These are phyloP conservation scores for Annulohypoxylon moriforme DNA, from an alignment of 495 filamentous ascomycete genomes.

Conservation along the genomic window DNA sequence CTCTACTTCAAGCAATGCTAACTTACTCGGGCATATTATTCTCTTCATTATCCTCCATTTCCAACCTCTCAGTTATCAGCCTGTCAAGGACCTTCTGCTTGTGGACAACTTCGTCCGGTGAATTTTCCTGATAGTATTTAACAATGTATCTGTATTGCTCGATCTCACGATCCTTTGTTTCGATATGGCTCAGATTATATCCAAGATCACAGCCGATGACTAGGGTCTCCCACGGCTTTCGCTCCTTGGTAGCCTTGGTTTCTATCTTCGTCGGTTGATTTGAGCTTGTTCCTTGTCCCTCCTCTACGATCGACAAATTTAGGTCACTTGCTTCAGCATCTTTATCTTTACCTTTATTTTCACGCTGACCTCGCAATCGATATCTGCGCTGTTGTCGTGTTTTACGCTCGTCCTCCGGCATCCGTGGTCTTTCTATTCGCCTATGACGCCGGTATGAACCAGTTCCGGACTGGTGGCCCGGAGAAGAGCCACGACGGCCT, in stretches of 20 bases:
- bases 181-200: conserved; percentile 54
- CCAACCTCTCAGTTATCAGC: conserved; percentile 46
- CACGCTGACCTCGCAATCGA: conserved; percentile 18
- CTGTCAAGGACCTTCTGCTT: conserved; percentile 45
- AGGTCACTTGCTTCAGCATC: not conserved
- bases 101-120: conserved; percentile 42
- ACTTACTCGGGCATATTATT: conserved; percentile 55
- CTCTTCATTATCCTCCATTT: conserved; percentile 53
- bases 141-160: conserved; percentile 50
- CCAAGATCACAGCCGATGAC: conserved; percentile 47
- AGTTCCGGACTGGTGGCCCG: not conserved
- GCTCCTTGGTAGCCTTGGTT: conserved; percentile 1
- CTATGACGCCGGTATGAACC: not conserved
- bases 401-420: conserved; percentile 43
- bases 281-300: conserved; percentile 3
- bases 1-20: not conserved
- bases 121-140: conserved; percentile 46
- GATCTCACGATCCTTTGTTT: conserved; percentile 54
- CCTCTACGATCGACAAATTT: not conserved
- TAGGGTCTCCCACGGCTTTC: conserved; percentile 47
- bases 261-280: not conserved
- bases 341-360: conserved; percentile 6
- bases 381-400: conserved; percentile 36
- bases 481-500: conserved; percentile 5
- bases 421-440: conserved; percentile 32